These are phyloP conservation scores for Hypoxylon sp. DNA, from an alignment of 2,329 filamentous ascomycete species.

Conservation along the genomic window DNA sequence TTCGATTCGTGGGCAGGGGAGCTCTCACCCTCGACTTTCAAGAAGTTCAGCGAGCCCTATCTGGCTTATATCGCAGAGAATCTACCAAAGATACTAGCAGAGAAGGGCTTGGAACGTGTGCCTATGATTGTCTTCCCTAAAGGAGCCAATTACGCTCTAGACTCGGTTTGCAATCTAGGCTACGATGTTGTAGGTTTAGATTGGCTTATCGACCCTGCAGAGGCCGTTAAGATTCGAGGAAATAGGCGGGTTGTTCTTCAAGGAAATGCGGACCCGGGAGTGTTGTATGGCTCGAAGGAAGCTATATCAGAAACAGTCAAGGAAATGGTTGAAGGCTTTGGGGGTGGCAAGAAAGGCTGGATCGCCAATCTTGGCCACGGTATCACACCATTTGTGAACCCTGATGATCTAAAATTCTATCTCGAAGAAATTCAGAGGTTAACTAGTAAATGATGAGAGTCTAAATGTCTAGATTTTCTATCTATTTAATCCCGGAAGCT, in stretches of 20 bases:
- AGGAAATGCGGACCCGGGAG: conserved; percentile 95
- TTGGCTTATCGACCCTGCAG: conserved; percentile 91
- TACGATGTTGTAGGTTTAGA: conserved; percentile 96
- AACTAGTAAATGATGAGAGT: conserved; percentile 60
- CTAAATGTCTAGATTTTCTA: conserved; percentile 1
- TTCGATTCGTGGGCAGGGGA: conserved; percentile 99
- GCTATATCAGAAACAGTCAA: conserved; percentile 87
- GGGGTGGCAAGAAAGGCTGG: conserved; percentile 85
- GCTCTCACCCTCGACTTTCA: conserved; percentile 86
- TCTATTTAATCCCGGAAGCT: conserved; percentile 48
- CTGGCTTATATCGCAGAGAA: conserved; percentile 86
- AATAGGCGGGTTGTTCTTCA: conserved; percentile 84
- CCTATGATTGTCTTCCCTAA: conserved; percentile 99
- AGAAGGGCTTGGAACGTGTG: conserved; percentile 82
- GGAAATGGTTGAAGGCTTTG: conserved; percentile 90
- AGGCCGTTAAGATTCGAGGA: conserved; percentile 84
- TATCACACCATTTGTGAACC: conserved; percentile 95
- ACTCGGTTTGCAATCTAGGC: conserved; percentile 86
- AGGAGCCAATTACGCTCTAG: conserved; percentile 94
- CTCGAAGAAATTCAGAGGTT: conserved; percentile 90
- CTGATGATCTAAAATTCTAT: conserved; percentile 93
- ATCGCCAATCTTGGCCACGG: conserved; percentile 97
- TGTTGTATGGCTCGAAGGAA: conserved; percentile 87
- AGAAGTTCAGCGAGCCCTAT: conserved; percentile 88
- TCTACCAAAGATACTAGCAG: conserved; percentile 80